Evolutionary conservation across 2,329 filamentous ascomycete genomes (phyloP).

Genomic region (Plenodomus tracheiphilus): DNA sequence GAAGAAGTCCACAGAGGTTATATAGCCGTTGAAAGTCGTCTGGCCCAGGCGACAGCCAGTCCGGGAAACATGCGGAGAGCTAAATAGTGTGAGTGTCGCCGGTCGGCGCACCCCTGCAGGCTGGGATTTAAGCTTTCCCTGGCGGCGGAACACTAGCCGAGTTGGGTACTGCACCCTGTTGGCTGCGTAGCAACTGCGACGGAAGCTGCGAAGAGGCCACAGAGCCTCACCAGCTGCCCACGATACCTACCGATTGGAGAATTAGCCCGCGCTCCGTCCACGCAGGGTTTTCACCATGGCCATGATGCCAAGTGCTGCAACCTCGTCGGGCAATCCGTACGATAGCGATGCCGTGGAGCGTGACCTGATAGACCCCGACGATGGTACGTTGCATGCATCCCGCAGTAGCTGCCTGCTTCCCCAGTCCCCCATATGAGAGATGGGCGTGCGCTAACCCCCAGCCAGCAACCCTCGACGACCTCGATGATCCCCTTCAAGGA

Average conservation of each 20-base stretch:
- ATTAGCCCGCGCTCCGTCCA: conserved; percentile 27
- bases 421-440: not conserved
- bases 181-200: conserved; percentile 12
- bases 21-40: conserved; percentile 4
- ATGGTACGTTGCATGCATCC: conserved; percentile 48
- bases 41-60: not conserved
- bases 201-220: conserved; percentile 21
- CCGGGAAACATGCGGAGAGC: conserved; percentile 21
- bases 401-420: conserved; percentile 11
- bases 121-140: conserved; percentile 26
- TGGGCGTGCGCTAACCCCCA: conserved; percentile 9
- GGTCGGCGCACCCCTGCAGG: conserved; percentile 19
- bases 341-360: conserved; percentile 53
- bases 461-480: conserved; percentile 82
- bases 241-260: conserved; percentile 28
- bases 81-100: conserved; percentile 34
- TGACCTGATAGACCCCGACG: conserved; percentile 58
- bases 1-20: conserved; percentile 1
- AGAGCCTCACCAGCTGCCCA: conserved; percentile 38
- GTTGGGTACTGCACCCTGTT: conserved; percentile 23
- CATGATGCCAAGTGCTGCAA: conserved; percentile 51
- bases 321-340: conserved; percentile 46
- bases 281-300: conserved; percentile 44
- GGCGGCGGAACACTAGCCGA: conserved; percentile 28
- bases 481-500: conserved; percentile 79